phyloP scores from a whole-genome alignment of 2,329 filamentous ascomycete species.

The Beauveria rudraprayagi region DNA sequence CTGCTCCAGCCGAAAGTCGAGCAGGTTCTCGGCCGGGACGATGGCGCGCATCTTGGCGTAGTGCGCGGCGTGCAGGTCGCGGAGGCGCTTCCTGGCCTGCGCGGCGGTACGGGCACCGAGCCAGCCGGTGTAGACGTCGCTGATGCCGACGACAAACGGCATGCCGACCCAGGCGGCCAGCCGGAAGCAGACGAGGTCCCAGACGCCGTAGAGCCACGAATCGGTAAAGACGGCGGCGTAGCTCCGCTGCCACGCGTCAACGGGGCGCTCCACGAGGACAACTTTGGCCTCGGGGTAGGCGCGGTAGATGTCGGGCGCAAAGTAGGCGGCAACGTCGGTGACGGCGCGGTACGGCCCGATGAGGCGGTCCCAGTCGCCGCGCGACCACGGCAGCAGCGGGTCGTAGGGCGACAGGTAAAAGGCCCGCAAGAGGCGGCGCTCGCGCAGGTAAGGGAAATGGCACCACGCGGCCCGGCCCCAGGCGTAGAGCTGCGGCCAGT shows the following conservation, averaged over 20 bases:
- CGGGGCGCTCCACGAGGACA: slow-evolving; percentile 6
- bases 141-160: slow-evolving; percentile 1
- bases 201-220: slow-evolving; percentile 6
- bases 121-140: slow-evolving; percentile 7
- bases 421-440: slow-evolving; percentile 5
- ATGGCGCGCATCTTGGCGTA: slow-evolving; percentile 19
- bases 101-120: slow-evolving; percentile 12
- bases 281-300: slow-evolving; percentile 7
- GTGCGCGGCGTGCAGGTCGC: slow-evolving; percentile 1
- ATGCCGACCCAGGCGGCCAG: slow-evolving; percentile 10
- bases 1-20: slow-evolving; percentile 27
- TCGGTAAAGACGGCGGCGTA: slow-evolving; percentile 9
- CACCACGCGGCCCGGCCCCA: slow-evolving; percentile 11
- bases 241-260: slow-evolving; percentile 3
- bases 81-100: slow-evolving; percentile 23
- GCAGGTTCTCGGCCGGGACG: slow-evolving; percentile 26
- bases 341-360: slow-evolving; percentile 6
- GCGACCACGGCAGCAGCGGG: slow-evolving; percentile 8
- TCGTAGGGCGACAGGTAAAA: slow-evolving; percentile 8
- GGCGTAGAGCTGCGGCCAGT: slow-evolving; percentile 8
- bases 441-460: slow-evolving; percentile 9
- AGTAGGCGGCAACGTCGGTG: slow-evolving; percentile 8
- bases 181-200: slow-evolving; percentile 4
- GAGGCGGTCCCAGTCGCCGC: slow-evolving; percentile 11
- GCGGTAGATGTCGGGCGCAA: neutral